Conservation (phyloP, 2,329 filamentous ascomycete genomes). For the Aspergillus carbonarius region DNA sequence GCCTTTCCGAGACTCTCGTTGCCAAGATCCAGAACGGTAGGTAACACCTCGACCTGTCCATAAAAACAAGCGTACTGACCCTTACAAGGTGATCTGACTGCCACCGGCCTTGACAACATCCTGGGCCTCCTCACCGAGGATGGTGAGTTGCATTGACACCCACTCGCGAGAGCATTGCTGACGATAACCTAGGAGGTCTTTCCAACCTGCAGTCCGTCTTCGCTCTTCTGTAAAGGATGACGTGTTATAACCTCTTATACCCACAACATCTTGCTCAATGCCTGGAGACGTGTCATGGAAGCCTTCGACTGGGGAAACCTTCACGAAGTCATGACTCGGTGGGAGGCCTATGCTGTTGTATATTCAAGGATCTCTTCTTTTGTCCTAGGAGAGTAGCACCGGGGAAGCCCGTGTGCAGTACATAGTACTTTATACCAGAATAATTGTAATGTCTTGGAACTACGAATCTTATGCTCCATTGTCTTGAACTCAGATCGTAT, state of each 20-base stretch:
- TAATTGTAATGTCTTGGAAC: not conserved
- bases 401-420: not conserved
- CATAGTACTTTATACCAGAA: conserved; percentile 1
- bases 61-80: not conserved
- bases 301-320: conserved; percentile 1
- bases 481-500: not conserved
- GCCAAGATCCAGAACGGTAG: conserved; percentile 14
- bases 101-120: conserved; percentile 13
- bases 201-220: conserved; percentile 7
- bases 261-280: not conserved
- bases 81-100: conserved; percentile 10
- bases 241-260: not conserved
- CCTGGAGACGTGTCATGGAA: conserved; percentile 5
- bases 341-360: conserved; percentile 5
- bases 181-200: conserved; percentile 10
- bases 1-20: conserved; percentile 17
- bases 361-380: conserved; percentile 4
- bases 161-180: not conserved
- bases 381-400: conserved; percentile 1
- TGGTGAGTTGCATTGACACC: conserved; percentile 9
- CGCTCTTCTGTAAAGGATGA: conserved; percentile 1
- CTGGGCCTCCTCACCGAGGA: conserved; percentile 9
- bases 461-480: not conserved
- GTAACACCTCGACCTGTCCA: not conserved
- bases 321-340: conserved; percentile 8